phyloP scores from a whole-genome alignment of 108 stramenopile genomes.

The Fragilariopsis cylindrus region DNA sequence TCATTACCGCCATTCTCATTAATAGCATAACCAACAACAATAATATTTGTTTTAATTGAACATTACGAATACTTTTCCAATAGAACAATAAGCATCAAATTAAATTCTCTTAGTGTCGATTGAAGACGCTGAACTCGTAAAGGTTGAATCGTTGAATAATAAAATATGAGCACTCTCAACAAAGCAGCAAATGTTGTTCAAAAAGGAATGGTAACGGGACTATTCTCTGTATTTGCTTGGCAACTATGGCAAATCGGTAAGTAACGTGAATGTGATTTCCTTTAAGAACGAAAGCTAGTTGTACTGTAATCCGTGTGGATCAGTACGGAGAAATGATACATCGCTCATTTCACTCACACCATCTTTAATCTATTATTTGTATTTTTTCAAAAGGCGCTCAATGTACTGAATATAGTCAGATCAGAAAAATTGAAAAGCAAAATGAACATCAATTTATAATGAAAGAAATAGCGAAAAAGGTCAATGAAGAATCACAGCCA shows the following conservation, averaged over 20 bases:
- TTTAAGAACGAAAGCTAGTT: neutral
- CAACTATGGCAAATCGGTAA: constrained; percentile 60
- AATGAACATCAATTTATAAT: constrained; percentile 54
- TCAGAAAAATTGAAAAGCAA: constrained; percentile 21
- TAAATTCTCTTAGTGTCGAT: too few relatives aligned
- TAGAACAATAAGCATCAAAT: too few relatives aligned
- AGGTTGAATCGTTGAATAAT: too few relatives aligned
- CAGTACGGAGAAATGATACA: neutral
- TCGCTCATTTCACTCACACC: neutral
- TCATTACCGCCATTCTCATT: too few relatives aligned
- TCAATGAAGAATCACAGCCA: constrained; percentile 66
- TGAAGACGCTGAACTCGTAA: too few relatives aligned
- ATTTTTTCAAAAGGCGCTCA: neutral
- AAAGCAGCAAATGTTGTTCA: constrained; percentile 72
- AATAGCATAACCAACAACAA: too few relatives aligned
- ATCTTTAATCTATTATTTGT: constrained; percentile 7
- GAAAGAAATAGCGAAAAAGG: constrained; percentile 64
- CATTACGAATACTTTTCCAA: too few relatives aligned
- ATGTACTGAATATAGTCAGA: constrained; percentile 5
- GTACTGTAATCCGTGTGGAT: neutral
- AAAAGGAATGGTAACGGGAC: constrained; percentile 61
- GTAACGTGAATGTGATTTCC: neutral
- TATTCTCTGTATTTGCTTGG: constrained; percentile 56
- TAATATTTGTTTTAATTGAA: too few relatives aligned
- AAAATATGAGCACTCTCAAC: constrained; percentile 44